Percentiles rank a stretch among this genome's conserved stretches.
Conservation (phyloP, 805 yeast genomes). For the Cyberlindnera suaveolens region DNA sequence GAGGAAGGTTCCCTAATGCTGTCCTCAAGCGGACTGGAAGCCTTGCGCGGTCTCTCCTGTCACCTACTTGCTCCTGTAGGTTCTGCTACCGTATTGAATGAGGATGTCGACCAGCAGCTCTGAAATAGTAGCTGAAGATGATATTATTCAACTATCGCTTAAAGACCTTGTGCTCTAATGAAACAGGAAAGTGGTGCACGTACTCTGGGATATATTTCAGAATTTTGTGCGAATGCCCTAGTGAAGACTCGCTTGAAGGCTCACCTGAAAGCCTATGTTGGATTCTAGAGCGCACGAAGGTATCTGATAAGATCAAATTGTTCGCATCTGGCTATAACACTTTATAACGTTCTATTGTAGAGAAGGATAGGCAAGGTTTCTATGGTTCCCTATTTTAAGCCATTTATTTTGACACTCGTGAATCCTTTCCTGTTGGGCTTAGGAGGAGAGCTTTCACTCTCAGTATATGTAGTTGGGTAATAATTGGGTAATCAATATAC, state of each 20-base stretch:
- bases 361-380: conserved; percentile 11
- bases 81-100: no score
- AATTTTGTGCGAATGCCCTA: neutral
- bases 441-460: neutral
- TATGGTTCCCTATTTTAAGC: conserved; percentile 8
- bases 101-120: no score
- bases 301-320: neutral
- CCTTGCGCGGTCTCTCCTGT: no score
- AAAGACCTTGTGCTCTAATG: conserved; percentile 17
- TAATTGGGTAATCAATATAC: conserved; percentile 8
- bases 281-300: neutral
- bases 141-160: conserved; percentile 19
- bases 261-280: conserved; percentile 2
- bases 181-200: conserved; percentile 9
- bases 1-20: no score
- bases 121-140: neutral
- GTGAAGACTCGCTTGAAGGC: conserved; percentile 5
- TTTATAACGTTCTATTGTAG: conserved; percentile 16
- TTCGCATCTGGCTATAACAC: conserved; percentile 14
- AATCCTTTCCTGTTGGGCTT: neutral
- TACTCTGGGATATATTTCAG: conserved; percentile 5
- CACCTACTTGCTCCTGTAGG: no score
- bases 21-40: no score
- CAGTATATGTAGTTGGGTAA: neutral
- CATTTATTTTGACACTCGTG: conserved; percentile 5